phyloP scores from a whole-genome alignment of 1,284 basidiomycete genomes.

The Sanghuangporus baumii region DNA sequence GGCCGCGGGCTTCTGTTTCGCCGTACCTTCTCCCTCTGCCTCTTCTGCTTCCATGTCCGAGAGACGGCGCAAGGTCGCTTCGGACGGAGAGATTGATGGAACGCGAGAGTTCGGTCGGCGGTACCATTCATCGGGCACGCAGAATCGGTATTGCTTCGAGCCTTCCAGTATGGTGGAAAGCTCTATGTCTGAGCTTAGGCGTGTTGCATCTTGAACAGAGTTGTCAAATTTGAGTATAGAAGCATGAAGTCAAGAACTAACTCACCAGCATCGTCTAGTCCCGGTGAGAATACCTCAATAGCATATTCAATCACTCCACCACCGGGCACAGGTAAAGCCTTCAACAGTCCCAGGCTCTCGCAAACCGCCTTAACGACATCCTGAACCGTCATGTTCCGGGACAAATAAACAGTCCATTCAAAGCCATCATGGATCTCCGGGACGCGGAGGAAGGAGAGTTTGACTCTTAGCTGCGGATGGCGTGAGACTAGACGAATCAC shows the following conservation, averaged over 20 bases:
- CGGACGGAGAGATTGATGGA: constrained; percentile 43
- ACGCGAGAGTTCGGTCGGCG: constrained; percentile 56
- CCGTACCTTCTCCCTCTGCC: constrained; percentile 51
- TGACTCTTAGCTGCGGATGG: constrained; percentile 52
- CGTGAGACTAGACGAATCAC: constrained; percentile 67
- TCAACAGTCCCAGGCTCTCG: constrained; percentile 67
- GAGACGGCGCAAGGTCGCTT: constrained; percentile 43
- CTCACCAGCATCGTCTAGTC: constrained; percentile 47
- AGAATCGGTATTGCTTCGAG: constrained; percentile 39
- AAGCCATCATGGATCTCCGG: constrained; percentile 77
- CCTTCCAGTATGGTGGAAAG: neutral
- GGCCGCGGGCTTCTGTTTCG: constrained; percentile 40
- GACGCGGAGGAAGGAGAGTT: constrained; percentile 60
- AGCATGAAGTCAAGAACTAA: neutral
- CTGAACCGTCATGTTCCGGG: constrained; percentile 44
- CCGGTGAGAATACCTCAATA: constrained; percentile 57
- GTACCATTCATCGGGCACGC: constrained; percentile 77
- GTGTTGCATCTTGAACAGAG: constrained; percentile 12
- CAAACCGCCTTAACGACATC: constrained; percentile 50
- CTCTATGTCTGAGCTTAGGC: neutral
- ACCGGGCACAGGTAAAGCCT: constrained; percentile 52
- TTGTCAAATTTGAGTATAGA: neutral
- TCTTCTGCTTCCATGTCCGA: constrained; percentile 49
- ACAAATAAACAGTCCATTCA: constrained; percentile 57
- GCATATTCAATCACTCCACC: constrained; percentile 60